phyloP scores from a whole-genome alignment of 2,329 filamentous ascomycete genomes.

The Penicillium fuscoglaucum region DNA sequence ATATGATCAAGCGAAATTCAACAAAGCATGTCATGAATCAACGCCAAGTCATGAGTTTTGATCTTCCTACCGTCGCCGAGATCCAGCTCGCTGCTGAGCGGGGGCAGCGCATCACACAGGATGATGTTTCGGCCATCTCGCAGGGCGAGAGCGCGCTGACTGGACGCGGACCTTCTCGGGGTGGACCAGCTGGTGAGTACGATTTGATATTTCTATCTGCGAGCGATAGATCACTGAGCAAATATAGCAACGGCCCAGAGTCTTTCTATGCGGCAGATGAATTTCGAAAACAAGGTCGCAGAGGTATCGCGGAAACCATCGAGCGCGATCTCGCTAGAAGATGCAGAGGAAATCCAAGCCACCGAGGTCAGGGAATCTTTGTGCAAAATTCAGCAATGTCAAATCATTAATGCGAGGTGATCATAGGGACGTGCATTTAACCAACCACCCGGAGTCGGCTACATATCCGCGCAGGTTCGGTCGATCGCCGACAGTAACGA shows the following conservation, averaged over 20 bases:
- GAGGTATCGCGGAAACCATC: slow-evolving; percentile 35
- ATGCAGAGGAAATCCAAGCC: slow-evolving; percentile 35
- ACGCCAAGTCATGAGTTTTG: slow-evolving; percentile 17
- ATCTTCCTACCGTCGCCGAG: slow-evolving; percentile 33
- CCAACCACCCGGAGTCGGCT: slow-evolving; percentile 31
- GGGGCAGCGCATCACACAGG: slow-evolving; percentile 36
- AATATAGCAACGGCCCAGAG: slow-evolving; percentile 35
- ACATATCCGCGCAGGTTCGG: slow-evolving; percentile 34
- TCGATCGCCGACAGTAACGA: slow-evolving; percentile 39
- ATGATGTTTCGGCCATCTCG: slow-evolving; percentile 35
- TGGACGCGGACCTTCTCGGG: slow-evolving; percentile 32
- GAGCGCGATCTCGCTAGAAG: slow-evolving; percentile 35
- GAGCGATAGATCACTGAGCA: neutral
- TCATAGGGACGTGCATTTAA: slow-evolving; percentile 38
- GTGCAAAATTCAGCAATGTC: neutral
- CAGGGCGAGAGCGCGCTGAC: slow-evolving; percentile 36
- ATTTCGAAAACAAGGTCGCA: slow-evolving; percentile 36
- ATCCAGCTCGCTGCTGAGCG: slow-evolving; percentile 34
- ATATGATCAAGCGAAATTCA: neutral
- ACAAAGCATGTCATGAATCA: neutral
- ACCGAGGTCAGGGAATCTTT: slow-evolving; percentile 27
- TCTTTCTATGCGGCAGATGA: slow-evolving; percentile 36
- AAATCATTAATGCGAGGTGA: neutral
- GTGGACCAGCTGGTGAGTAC: slow-evolving; percentile 34
- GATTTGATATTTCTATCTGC: neutral